Evolutionary conservation across 176 grass and related monocot species (phyloP).

Genomic region (Coix lacrymajobi): DNA sequence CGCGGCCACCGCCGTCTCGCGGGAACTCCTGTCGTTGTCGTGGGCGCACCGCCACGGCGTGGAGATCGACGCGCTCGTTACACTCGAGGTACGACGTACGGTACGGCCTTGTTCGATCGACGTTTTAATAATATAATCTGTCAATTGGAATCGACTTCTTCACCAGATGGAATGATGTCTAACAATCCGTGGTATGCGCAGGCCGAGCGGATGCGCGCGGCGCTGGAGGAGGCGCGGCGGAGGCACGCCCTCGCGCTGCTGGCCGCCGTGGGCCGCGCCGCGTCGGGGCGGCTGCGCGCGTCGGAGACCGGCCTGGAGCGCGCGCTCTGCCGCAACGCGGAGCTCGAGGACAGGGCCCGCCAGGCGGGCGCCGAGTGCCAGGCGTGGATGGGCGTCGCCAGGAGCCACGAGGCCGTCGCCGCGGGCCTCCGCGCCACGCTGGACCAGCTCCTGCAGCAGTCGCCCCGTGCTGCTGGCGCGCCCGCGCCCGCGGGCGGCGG

Average conservation of each 20-base stretch:
- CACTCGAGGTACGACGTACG: conserved; percentile 34
- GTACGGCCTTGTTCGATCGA: not conserved
- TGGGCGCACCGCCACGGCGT: not conserved
- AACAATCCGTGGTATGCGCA: not conserved
- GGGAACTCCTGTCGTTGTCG: not conserved
- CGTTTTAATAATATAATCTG: not conserved
- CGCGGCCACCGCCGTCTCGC: no score
- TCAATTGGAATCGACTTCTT: not conserved
- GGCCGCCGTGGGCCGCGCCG: not conserved
- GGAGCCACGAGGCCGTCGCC: conserved; percentile 45
- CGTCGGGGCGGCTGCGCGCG: not conserved
- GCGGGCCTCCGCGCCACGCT: conserved; percentile 34
- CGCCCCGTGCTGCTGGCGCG: not conserved
- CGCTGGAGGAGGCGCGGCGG: conserved; percentile 33
- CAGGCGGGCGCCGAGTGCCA: no score
- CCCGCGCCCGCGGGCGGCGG: not conserved
- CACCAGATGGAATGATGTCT: not conserved
- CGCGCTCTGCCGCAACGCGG: conserved; percentile 25
- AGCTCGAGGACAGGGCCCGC: conserved; percentile 39
- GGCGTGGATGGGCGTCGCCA: no score
- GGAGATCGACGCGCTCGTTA: conserved; percentile 45
- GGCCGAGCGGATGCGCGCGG: conserved; percentile 33
- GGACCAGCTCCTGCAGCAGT: conserved; percentile 35
- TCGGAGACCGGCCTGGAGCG: conserved; percentile 34
- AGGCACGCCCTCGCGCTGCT: conserved; percentile 19